Evolutionary conservation across 331 rosid genomes (phyloP).

Genomic region (Quercus lobata): DNA sequence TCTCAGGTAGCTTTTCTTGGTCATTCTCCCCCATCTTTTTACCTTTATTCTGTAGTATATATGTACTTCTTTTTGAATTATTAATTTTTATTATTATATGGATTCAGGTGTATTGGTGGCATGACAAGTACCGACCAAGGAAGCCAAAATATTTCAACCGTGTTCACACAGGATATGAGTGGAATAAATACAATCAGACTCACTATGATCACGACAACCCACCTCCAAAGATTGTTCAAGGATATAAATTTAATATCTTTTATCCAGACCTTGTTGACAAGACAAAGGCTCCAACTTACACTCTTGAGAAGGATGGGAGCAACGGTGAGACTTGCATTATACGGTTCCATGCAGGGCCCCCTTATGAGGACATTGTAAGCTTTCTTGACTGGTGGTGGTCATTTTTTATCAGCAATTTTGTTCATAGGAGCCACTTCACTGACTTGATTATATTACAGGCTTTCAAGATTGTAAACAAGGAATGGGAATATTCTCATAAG

Average conservation of each 20-base stretch:
- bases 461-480: constrained; percentile 87
- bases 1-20: constrained; percentile 57
- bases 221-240: constrained; percentile 93
- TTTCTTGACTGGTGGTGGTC: constrained; percentile 17
- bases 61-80: background rate
- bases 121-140: constrained; percentile 90
- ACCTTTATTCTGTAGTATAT: background rate
- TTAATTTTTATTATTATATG: background rate
- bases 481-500: constrained; percentile 94
- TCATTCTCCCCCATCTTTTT: background rate
- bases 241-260: constrained; percentile 86
- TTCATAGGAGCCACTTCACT: background rate
- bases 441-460: constrained; percentile 47
- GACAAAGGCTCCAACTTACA: constrained; percentile 71
- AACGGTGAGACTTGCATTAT: constrained; percentile 86
- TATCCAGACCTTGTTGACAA: constrained; percentile 97
- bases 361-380: constrained; percentile 88
- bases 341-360: constrained; percentile 94
- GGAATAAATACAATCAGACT: constrained; percentile 97
- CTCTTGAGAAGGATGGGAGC: constrained; percentile 86
- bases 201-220: constrained; percentile 97
- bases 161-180: constrained; percentile 90
- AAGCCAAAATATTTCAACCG: constrained; percentile 94
- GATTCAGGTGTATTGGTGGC: constrained; percentile 96
- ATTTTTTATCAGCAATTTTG: background rate